Conservation (phyloP, 306 rosid species). For the Urtica urens region DNA sequence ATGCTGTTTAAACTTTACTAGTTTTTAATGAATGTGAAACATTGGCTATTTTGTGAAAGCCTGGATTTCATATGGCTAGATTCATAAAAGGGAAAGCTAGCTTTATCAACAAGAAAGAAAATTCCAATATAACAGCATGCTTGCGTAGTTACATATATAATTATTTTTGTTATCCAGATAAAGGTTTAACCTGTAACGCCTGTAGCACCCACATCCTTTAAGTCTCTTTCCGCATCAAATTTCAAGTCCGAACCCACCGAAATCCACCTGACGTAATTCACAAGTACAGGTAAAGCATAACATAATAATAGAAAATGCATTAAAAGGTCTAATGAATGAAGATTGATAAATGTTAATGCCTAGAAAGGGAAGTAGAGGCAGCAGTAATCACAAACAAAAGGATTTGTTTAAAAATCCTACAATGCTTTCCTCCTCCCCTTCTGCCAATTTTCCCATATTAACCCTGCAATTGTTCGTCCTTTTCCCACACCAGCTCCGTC, state of each 20-base stretch:
- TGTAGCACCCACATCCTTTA: slow-evolving; percentile 82
- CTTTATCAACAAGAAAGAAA: too few relatives aligned
- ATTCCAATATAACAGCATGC: too few relatives aligned
- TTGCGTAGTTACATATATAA: too few relatives aligned
- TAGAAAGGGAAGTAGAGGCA: background rate
- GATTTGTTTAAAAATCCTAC: slow-evolving; percentile 44
- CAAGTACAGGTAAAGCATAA: slow-evolving; percentile 15
- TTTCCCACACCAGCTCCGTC: slow-evolving; percentile 99
- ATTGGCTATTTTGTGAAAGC: too few relatives aligned
- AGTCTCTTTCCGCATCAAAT: slow-evolving; percentile 97
- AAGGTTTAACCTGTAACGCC: slow-evolving; percentile 48
- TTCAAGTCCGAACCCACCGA: slow-evolving; percentile 99
- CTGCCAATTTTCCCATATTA: slow-evolving; percentile 97
- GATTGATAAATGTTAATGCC: slow-evolving; percentile 3
- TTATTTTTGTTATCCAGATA: too few relatives aligned
- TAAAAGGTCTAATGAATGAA: background rate
- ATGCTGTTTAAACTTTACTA: too few relatives aligned
- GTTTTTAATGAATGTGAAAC: too few relatives aligned
- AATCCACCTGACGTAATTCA: slow-evolving; percentile 79
- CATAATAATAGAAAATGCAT: background rate
- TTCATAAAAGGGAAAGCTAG: too few relatives aligned
- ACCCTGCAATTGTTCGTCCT: slow-evolving; percentile 95
- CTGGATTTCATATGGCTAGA: too few relatives aligned
- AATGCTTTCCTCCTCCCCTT: slow-evolving; percentile 69
- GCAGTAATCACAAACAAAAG: background rate